These are phyloP conservation scores for Ampelocalamus luodianensis DNA, from an alignment of 176 grass and related monocot genomes.

Conservation along the genomic window DNA sequence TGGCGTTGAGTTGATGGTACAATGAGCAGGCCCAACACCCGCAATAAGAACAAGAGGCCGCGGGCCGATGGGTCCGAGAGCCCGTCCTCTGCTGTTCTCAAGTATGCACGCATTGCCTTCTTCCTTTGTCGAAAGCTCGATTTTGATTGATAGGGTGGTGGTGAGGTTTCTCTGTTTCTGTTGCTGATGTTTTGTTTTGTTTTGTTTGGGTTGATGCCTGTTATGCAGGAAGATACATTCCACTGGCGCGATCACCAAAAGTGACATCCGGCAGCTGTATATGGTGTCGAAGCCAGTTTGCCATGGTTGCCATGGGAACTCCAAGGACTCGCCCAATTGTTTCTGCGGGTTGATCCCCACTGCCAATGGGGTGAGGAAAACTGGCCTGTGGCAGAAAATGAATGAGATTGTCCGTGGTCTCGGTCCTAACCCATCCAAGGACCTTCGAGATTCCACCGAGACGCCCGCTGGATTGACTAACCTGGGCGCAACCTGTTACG, in stretches of 20 bases:
- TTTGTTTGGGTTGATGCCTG: slow-evolving; percentile 15
- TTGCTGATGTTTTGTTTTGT: slow-evolving; percentile 19
- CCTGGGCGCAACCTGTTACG: slow-evolving; percentile 92
- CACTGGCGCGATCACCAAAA: slow-evolving; percentile 57
- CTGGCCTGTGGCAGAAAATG: slow-evolving; percentile 85
- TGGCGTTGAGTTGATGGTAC: slow-evolving; percentile 38
- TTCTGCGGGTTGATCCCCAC: slow-evolving; percentile 85
- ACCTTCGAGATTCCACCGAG: slow-evolving; percentile 67
- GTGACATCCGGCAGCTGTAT: slow-evolving; percentile 79
- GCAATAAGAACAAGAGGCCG: slow-evolving; percentile 86
- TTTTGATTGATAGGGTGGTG: slow-evolving; percentile 2
- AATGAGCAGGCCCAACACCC: slow-evolving; percentile 92
- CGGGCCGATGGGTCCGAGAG: slow-evolving; percentile 60
- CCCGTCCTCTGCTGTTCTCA: slow-evolving; percentile 64
- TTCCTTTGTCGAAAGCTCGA: not conserved
- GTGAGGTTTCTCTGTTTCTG: slow-evolving; percentile 10
- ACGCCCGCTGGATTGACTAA: slow-evolving; percentile 96
- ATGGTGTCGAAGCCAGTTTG: slow-evolving; percentile 63
- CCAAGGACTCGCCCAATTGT: slow-evolving; percentile 92
- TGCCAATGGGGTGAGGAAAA: slow-evolving; percentile 62
- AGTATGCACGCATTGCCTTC: slow-evolving; percentile 52
- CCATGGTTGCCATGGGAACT: slow-evolving; percentile 88
- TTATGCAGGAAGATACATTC: slow-evolving; percentile 85
- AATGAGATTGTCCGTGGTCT: slow-evolving; percentile 68
- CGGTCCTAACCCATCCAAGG: slow-evolving; percentile 71